phyloP scores from a whole-genome alignment of 805 yeast species.

The Candida railenensis region DNA sequence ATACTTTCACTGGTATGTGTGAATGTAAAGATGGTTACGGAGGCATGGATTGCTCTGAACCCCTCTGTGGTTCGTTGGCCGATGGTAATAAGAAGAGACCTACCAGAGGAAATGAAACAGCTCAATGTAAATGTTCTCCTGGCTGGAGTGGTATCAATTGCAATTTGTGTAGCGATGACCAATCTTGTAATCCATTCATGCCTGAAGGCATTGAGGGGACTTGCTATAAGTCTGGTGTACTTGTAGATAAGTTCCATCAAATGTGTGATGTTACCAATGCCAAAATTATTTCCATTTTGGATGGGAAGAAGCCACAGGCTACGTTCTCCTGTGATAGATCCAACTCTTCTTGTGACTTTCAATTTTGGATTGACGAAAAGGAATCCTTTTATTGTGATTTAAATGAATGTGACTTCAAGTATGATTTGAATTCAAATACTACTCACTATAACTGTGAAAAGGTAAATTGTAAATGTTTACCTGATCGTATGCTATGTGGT shows the following conservation, averaged over 20 bases:
- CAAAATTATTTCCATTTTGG: conserved; percentile 76
- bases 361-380: conserved; percentile 89
- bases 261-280: conserved; percentile 93
- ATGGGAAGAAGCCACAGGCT: conserved; percentile 85
- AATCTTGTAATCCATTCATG: conserved; percentile 80
- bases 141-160: conserved; percentile 98
- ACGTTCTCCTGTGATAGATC: conserved; percentile 84
- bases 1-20: conserved; percentile 85
- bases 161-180: conserved; percentile 73
- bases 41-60: conserved; percentile 87
- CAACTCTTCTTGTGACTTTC: conserved; percentile 73
- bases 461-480: conserved; percentile 85
- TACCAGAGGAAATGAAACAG: conserved; percentile 47
- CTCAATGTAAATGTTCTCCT: conserved; percentile 64
- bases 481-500: conserved; percentile 93
- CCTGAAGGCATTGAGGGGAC: conserved; percentile 86
- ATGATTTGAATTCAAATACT: conserved; percentile 58
- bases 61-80: conserved; percentile 79
- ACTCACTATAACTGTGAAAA: conserved; percentile 77
- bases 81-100: conserved; percentile 68
- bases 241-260: conserved; percentile 79
- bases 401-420: conserved; percentile 65
- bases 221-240: conserved; percentile 81
- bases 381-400: conserved; percentile 92
- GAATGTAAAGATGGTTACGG: conserved; percentile 93